Percentiles rank a stretch among this genome's conserved stretches.
Conservation (phyloP, 1,139 yeast species). For the Pneumocystis canis region DNA sequence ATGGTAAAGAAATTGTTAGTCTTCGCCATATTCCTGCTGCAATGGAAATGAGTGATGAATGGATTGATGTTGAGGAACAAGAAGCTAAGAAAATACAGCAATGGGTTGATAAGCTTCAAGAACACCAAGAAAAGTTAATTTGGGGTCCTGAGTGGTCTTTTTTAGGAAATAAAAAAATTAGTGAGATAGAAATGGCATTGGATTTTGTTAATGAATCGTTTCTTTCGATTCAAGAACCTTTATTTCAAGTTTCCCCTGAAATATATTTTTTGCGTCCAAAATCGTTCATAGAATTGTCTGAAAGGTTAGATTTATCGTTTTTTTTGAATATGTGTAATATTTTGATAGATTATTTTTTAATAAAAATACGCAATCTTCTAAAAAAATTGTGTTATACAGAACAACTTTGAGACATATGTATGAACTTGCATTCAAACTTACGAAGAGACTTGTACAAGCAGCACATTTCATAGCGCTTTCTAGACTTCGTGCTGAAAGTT, state of each 20-base stretch:
- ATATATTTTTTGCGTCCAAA: not conserved
- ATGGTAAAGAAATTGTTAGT: not conserved
- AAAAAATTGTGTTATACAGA: not conserved
- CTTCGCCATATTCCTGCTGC: not conserved
- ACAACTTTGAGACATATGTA: not conserved
- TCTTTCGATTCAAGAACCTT: not conserved
- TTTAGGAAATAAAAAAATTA: not conserved
- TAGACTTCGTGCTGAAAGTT: not conserved
- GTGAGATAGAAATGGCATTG: not conserved
- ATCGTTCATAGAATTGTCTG: not conserved
- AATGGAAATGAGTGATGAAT: conserved; percentile 1
- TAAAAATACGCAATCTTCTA: not conserved
- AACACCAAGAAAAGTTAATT: not conserved
- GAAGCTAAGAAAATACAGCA: not conserved
- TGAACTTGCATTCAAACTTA: not conserved
- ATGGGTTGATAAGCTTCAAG: not conserved
- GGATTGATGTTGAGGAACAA: not conserved
- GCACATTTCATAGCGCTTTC: not conserved
- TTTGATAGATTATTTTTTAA: not conserved
- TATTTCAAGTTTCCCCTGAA: not conserved
- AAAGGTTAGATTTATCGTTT: not conserved
- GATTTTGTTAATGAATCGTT: not conserved
- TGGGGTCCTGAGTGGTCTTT: conserved; percentile 1
- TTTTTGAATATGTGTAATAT: not conserved
- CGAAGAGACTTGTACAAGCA: not conserved